phyloP scores from a whole-genome alignment of 257 asterid genomes.

The Coffea canephora region DNA sequence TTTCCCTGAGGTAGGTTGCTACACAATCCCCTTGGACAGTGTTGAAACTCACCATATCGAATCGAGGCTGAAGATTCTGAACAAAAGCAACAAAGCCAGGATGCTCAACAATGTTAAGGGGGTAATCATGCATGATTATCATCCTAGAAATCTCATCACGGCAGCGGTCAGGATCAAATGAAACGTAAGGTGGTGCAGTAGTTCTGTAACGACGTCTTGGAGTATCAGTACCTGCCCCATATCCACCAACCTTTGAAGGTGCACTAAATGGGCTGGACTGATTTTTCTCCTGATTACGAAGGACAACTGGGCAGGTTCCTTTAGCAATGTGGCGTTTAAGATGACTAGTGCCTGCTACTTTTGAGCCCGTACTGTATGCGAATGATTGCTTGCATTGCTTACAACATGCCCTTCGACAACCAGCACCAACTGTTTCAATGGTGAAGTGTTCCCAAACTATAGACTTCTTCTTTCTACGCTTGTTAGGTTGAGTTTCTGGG shows the following conservation, averaged over 20 bases:
- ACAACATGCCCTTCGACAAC: constrained; percentile 85
- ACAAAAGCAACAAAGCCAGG: constrained; percentile 87
- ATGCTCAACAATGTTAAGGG: constrained; percentile 94
- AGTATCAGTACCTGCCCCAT: constrained; percentile 37
- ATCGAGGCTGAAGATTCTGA: constrained; percentile 86
- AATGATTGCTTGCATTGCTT: constrained; percentile 97
- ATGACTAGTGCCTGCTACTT: constrained; percentile 98
- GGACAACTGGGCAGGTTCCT: constrained; percentile 81
- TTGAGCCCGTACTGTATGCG: constrained; percentile 92
- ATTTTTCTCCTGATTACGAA: constrained; percentile 61
- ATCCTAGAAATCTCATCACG: constrained; percentile 81
- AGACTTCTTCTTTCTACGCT: constrained; percentile 89
- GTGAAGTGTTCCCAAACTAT: constrained; percentile 98
- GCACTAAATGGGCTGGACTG: constrained; percentile 57
- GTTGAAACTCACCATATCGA: constrained; percentile 91
- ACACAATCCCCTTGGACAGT: constrained; percentile 93
- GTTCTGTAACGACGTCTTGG: constrained; percentile 76
- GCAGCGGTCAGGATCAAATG: constrained; percentile 83
- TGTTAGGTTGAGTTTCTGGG: constrained; percentile 29
- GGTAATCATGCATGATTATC: constrained; percentile 96
- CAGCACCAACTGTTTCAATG: constrained; percentile 68
- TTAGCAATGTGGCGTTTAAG: constrained; percentile 96
- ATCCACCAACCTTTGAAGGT: constrained; percentile 59
- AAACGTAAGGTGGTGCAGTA: constrained; percentile 45
- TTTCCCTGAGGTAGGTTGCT: constrained; percentile 79